phyloP scores from a whole-genome alignment of 768 basidiomycete genomes.

The Suillus lakei region DNA sequence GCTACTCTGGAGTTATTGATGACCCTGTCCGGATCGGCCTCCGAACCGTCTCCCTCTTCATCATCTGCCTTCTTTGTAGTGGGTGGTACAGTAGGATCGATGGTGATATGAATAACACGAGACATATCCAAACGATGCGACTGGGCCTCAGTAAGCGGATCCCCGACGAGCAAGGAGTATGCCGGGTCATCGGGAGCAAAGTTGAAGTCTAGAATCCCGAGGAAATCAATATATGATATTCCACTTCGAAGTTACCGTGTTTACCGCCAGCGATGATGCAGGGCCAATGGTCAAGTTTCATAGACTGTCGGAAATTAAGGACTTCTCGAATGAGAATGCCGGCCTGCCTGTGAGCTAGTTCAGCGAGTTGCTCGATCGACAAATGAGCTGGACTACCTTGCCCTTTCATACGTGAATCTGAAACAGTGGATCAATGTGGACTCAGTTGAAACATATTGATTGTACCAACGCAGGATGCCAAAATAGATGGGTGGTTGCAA shows the following conservation, averaged over 20 bases:
- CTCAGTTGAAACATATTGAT: not conserved
- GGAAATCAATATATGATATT: slow-evolving; percentile 4
- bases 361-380: not conserved
- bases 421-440: not conserved
- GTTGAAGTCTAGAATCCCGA: slow-evolving; percentile 75
- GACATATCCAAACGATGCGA: slow-evolving; percentile 58
- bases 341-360: slow-evolving; percentile 60
- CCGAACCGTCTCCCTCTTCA: slow-evolving; percentile 46
- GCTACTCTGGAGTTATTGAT: slow-evolving; percentile 78
- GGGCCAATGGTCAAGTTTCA: slow-evolving; percentile 63
- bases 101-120: slow-evolving; percentile 71
- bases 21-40: slow-evolving; percentile 63
- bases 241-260: not conserved
- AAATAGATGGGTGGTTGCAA: slow-evolving; percentile 92
- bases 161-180: slow-evolving; percentile 77
- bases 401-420: slow-evolving; percentile 76
- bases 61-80: slow-evolving; percentile 27
- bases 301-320: slow-evolving; percentile 53
- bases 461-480: slow-evolving; percentile 85
- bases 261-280: slow-evolving; percentile 85
- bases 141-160: slow-evolving; percentile 60
- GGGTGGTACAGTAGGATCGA: slow-evolving; percentile 61
- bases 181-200: slow-evolving; percentile 81
- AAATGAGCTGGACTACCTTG: slow-evolving; percentile 48
- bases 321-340: slow-evolving; percentile 75